Base-by-base conservation (phyloP, 805 yeast genomes). In the Cyberlindnera petersonii region DNA sequence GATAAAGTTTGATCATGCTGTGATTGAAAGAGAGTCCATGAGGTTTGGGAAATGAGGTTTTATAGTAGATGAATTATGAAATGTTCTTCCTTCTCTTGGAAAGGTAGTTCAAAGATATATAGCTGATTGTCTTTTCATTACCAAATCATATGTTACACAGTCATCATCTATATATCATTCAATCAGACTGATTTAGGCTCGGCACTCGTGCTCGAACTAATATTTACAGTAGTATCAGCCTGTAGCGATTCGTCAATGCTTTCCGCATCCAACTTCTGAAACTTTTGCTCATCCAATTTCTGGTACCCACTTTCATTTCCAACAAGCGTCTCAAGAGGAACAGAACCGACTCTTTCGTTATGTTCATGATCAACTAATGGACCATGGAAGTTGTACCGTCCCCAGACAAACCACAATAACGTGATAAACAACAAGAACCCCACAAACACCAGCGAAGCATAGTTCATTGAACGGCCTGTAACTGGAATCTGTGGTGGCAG, bases 401-500 rank as follows among this genome's bases (percentile, higher is more conserved):
- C 93, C 85, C 86, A 84, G 9, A 63, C 52, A 35, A 64, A 63
- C 60, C 76, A 84, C 5, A 75, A 43, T 0, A 70, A 44, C 1
- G 82, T 74, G 27, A 79, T 67, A 1, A 64, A 49, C 0, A 74
- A 47, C n/a, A 77, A 62, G 42, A 72, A 72, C 1, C 69, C 47
- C 0, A 67, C 44, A 46, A 82, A 75, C 4, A 84, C 88, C 9
- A 73, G 71, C n/a, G 77, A 59, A 0, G 94, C 87, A 50, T 68
- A 68, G 47, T 68, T 68, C 72, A 68, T 68, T 2, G 69, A 52
- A 4, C 42, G 39, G 1, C 56, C 48, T 1, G 71, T 69, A 5
- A 76, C 71, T 17, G 75, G 76, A 35, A 82, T 64, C 34, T 77
- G 77, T 1, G 87, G 82, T 1, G 91, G 91, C 56, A 81, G 63